Evolutionary conservation across 108 stramenopile genomes (phyloP).

Genomic region (Skeletonema costatum): DNA sequence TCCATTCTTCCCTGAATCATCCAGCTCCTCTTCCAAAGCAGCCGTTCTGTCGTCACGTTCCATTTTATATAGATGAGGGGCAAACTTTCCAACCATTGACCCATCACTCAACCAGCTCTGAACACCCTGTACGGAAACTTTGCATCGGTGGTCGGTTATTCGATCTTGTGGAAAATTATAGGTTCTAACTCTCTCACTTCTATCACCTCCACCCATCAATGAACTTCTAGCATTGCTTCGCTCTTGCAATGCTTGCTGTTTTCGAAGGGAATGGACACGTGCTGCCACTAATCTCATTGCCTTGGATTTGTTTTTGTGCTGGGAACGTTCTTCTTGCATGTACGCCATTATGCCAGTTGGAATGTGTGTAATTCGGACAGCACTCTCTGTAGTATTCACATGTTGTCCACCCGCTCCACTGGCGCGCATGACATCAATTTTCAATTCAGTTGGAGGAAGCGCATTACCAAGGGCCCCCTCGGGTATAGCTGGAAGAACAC

Average conservation of each 20-base stretch:
- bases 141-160: constrained; percentile 96
- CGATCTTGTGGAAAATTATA: constrained; percentile 98
- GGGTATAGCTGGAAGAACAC: constrained; percentile 84
- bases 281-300: constrained; percentile 91
- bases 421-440: constrained; percentile 90
- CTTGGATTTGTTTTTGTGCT: constrained; percentile 96
- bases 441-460: constrained; percentile 74
- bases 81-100: constrained; percentile 66
- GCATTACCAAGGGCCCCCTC: constrained; percentile 51
- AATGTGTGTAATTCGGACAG: constrained; percentile 96
- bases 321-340: constrained; percentile 97
- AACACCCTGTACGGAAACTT: constrained; percentile 74
- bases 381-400: constrained; percentile 97
- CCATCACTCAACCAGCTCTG: constrained; percentile 56
- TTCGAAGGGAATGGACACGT: constrained; percentile 70
- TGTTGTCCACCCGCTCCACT: constrained; percentile 94
- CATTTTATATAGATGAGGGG: constrained; percentile 65
- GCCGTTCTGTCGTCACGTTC: constrained; percentile 66
- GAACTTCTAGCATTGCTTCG: constrained; percentile 70
- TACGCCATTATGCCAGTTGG: constrained; percentile 95
- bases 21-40: constrained; percentile 56
- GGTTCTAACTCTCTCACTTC: constrained; percentile 96
- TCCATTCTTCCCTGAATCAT: constrained; percentile 11
- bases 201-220: constrained; percentile 89
- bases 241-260: constrained; percentile 53